Evolutionary conservation across 148 eudicot genomes (phyloP), one percentile per base, ranked within the genome.

Genomic region (Silene latifolia): DNA sequence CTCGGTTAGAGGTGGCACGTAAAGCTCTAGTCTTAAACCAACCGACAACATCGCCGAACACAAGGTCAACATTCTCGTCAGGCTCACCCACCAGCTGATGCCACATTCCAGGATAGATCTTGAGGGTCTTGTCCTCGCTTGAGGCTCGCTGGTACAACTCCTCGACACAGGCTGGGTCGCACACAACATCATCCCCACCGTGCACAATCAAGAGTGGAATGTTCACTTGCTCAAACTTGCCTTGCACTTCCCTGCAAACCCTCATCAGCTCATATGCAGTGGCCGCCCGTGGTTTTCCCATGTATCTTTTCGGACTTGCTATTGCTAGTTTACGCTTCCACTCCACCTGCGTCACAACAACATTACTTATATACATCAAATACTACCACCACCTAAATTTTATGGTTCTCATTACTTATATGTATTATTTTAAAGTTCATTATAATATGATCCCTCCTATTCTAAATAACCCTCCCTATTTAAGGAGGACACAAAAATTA

Each of bases 21-120:
- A 80, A 76, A 59, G 96, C 96, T 35, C 94, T 80, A n/a, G 85
- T 56, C 77, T 71, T 83, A 18, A 95, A 82, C 99, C 99, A 95
- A 3, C 88, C 94, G 19, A 90, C 84, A 35, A 89, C 78, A 29
- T 92, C 97, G 23, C 97, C 94, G 74, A 92, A 95, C 63, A 95
- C 97, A 62, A 70, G 69, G 56, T 90, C 97, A 35, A 95, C 97
- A 65, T 84, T 70, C 78, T 95, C 91, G 0, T 90, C 88, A 0
- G 86, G 81, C 81, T 95, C 99, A 1, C 99, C 99, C 18, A 88
- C 81, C 48, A 95, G 63, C 86, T 95, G 99, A 80, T 95, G 99
- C 93, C 93, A 92, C 97, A 95, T 84, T 3, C 91, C 99, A 0
- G 97, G 97, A 42, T 86, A 92, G 21, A 92, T 81, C 77, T 83